phyloP scores from a whole-genome alignment of 78 protist genomes.

The Planoprotostelium fungivorum region DNA sequence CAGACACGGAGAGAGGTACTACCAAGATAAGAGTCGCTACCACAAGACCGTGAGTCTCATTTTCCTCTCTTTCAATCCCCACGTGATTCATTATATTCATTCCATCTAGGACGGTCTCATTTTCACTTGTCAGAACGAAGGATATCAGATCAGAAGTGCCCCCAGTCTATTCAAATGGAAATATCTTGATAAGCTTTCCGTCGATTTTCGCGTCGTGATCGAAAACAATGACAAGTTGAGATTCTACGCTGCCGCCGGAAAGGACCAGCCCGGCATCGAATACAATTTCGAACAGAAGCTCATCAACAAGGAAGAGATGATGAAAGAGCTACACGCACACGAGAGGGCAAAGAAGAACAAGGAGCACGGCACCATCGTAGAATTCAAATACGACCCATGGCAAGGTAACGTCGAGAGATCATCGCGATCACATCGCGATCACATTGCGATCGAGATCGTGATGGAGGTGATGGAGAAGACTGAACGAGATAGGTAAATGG shows the following conservation, averaged over 20 bases:
- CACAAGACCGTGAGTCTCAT: not conserved
- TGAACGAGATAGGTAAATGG: slow-evolving; percentile 26
- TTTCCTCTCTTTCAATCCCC: not conserved
- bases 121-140: slow-evolving; percentile 28
- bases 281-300: slow-evolving; percentile 1
- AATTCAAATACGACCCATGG: not conserved
- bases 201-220: slow-evolving; percentile 28
- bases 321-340: slow-evolving; percentile 9
- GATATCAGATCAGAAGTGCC: slow-evolving; percentile 13
- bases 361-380: not conserved
- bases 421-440: too few relatives aligned
- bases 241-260: slow-evolving; percentile 21
- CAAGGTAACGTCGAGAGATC: too few relatives aligned
- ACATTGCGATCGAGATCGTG: not conserved
- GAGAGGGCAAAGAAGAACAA: not conserved
- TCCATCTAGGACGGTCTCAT: slow-evolving; percentile 47
- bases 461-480: not conserved
- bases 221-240: slow-evolving; percentile 6
- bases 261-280: slow-evolving; percentile 18
- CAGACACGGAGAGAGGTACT: not conserved
- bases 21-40: not conserved
- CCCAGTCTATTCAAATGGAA: slow-evolving; percentile 43
- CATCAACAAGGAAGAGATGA: slow-evolving; percentile 2
- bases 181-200: slow-evolving; percentile 41
- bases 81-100: not conserved